Conservation (phyloP, 2,329 filamentous ascomycete genomes). For the Aphanoascus verrucosus region DNA sequence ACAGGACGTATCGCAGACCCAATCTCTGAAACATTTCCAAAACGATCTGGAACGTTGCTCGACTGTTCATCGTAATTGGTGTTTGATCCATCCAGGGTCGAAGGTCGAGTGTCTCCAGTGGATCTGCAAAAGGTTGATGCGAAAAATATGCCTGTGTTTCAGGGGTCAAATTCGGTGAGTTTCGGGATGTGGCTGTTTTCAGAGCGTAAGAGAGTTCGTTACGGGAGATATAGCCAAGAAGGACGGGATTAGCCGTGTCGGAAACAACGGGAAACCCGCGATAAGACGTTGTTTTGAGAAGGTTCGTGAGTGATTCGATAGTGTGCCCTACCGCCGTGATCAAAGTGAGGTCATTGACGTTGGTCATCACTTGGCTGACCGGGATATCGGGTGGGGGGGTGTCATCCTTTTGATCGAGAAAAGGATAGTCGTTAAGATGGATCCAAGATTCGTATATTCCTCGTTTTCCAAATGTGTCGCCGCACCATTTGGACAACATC, state of each 20-base stretch:
- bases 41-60: conserved; percentile 68
- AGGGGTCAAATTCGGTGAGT: conserved; percentile 44
- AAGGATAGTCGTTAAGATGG: conserved; percentile 87
- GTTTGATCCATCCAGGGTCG: conserved; percentile 99
- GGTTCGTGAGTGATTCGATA: conserved; percentile 58
- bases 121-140: conserved; percentile 71
- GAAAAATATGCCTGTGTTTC: conserved; percentile 75
- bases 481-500: conserved; percentile 97
- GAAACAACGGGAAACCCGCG: conserved; percentile 87
- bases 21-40: conserved; percentile 91
- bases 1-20: conserved; percentile 79
- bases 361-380: conserved; percentile 83
- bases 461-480: conserved; percentile 81
- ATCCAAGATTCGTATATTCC: conserved; percentile 99
- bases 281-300: conserved; percentile 65
- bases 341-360: conserved; percentile 78
- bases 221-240: conserved; percentile 89
- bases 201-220: conserved; percentile 80
- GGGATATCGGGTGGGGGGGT: conserved; percentile 67
- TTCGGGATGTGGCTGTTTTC: conserved; percentile 45
- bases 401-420: conserved; percentile 84
- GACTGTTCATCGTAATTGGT: conserved; percentile 74
- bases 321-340: conserved; percentile 83
- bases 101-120: conserved; percentile 68
- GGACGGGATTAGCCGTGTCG: conserved; percentile 61